Evolutionary conservation across 768 basidiomycete species (phyloP).

Genomic region (Boletus reticulatus): DNA sequence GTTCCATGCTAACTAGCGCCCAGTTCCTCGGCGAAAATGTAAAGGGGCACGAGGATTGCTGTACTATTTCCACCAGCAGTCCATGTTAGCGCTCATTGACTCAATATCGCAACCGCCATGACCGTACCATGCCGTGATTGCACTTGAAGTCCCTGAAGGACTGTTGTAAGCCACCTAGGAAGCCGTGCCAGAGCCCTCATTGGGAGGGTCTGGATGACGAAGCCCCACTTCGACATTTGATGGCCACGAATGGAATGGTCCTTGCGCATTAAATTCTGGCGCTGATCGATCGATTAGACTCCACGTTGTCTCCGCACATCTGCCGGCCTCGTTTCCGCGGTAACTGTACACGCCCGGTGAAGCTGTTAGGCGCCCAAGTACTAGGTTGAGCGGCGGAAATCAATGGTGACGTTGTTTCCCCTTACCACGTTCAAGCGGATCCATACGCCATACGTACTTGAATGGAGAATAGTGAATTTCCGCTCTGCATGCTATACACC

Average conservation of each 20-base stretch:
- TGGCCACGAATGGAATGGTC: not conserved
- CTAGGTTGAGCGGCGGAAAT: not conserved
- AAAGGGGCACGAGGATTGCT: not conserved
- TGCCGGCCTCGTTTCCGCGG: not conserved
- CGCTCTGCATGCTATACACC: not conserved
- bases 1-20: not conserved
- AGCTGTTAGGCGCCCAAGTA: not conserved
- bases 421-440: not conserved
- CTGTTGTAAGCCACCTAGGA: not conserved
- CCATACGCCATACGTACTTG: not conserved
- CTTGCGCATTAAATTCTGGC: not conserved
- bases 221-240: not conserved
- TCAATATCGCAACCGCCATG: not conserved
- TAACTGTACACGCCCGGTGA: not conserved
- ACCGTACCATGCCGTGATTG: constrained; percentile 12
- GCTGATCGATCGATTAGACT: constrained; percentile 3
- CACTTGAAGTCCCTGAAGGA: not conserved
- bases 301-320: not conserved
- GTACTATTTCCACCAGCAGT: not conserved
- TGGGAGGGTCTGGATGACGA: not conserved
- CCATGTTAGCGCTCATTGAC: not conserved
- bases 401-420: not conserved
- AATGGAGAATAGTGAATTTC: constrained; percentile 1
- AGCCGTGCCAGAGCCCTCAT: constrained; percentile 2
- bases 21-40: not conserved